A percentile compares a stretch with the other conserved stretches of the same genome.
Evolutionary conservation across 305 asterid species (phyloP).

Genomic region (Fraxinus nigra): DNA sequence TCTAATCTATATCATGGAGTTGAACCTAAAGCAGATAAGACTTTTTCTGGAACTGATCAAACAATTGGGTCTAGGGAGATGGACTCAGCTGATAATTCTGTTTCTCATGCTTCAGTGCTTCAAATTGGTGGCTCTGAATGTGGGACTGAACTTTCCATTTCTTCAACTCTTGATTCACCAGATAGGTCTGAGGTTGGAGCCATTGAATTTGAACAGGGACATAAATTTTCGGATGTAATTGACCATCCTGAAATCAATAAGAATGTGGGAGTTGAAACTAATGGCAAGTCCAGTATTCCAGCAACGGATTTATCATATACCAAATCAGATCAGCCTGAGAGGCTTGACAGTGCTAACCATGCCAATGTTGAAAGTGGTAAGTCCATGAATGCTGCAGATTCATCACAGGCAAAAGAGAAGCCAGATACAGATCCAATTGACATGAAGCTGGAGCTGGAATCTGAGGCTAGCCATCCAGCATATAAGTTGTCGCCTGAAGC

Average conservation of each 20-base stretch:
- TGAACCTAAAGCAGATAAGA: slow-evolving; percentile 42
- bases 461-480: slow-evolving; percentile 37
- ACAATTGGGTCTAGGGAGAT: slow-evolving; percentile 38
- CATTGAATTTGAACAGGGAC: slow-evolving; percentile 40
- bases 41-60: slow-evolving; percentile 38
- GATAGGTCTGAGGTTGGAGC: slow-evolving; percentile 63
- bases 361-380: slow-evolving; percentile 30
- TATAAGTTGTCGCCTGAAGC: slow-evolving; percentile 60
- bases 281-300: slow-evolving; percentile 29
- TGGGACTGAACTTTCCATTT: slow-evolving; percentile 86
- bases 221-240: slow-evolving; percentile 33
- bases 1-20: slow-evolving; percentile 39
- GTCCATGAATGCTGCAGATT: slow-evolving; percentile 32
- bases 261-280: slow-evolving; percentile 40
- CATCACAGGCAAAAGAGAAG: slow-evolving; percentile 36
- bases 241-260: slow-evolving; percentile 28
- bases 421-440: slow-evolving; percentile 36
- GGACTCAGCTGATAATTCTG: slow-evolving; percentile 38
- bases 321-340: slow-evolving; percentile 31
- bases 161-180: slow-evolving; percentile 91
- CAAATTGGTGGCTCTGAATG: slow-evolving; percentile 77
- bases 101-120: slow-evolving; percentile 36
- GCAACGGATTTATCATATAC: slow-evolving; percentile 38
- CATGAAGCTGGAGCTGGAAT: slow-evolving; percentile 37
- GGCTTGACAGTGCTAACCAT: slow-evolving; percentile 26